Evolutionary conservation across 2,329 filamentous ascomycete species (phyloP), one percentile per base, ranked within the genome.

Genomic region (Botrytis squamosa): DNA sequence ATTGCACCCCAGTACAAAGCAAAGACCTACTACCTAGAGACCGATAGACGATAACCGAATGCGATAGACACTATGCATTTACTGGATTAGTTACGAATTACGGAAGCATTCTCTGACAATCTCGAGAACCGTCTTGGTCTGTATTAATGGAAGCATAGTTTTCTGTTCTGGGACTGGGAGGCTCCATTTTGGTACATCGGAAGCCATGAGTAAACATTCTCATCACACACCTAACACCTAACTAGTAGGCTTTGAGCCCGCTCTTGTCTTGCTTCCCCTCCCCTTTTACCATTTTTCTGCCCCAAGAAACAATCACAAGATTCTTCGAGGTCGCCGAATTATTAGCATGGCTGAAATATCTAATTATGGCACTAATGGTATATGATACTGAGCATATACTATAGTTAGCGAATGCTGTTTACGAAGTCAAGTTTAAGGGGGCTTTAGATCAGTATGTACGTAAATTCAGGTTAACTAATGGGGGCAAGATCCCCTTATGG

Each of bases 261-360:
- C 55, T 55, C 46, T 55, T 57, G 36, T 38, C 49, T 68, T 68
- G 49, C 52, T 40, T 57, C 65, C 36, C 62, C 42, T n/a, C 57
- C 68, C 40, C 29, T 49, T 63, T 69, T 22, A n/a, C 46, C 25
- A 33, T 44, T 22, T 69, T 14, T 29, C 62, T 71, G 18, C 25
- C 25, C 59, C 4, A 64, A 66, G 7, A 25, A 25, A 65, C 36
- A 52, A 65, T 52, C 69, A 71, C 60, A 52, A 25, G 59, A 71
- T 25, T 64, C 33, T 49, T 68, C 20, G 46, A 71, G 69, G 69
- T 71, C 69, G 69, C 40, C 69, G 69, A 71, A 33, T 40, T 52
- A 33, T 40, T 40, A 52, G n/a, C 44, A 55, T 40, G 55, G 42
- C 59, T 65, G 18, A 52, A 52, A 52, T 57, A 40, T 65, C 69